These are phyloP conservation scores for Aplosporella prunicola DNA, from an alignment of 2,329 filamentous ascomycete species.

Conservation along the genomic window DNA sequence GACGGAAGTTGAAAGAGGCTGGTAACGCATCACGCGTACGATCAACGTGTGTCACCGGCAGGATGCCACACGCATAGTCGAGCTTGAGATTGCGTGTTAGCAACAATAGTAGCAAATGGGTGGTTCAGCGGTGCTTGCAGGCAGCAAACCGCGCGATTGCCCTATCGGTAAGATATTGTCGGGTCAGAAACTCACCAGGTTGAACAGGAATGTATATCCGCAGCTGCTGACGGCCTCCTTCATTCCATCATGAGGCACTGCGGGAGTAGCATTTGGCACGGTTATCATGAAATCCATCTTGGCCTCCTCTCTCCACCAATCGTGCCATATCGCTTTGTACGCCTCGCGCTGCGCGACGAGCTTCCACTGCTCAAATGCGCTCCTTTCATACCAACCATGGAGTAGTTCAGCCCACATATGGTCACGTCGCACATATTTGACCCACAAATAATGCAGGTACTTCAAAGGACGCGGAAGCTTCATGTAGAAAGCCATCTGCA, in stretches of 20 bases:
- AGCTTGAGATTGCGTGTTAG: no score
- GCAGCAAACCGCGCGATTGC: neutral
- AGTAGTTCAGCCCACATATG: slow-evolving; percentile 69
- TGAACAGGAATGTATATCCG: slow-evolving; percentile 90
- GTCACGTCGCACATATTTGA: slow-evolving; percentile 73
- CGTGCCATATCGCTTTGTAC: slow-evolving; percentile 69
- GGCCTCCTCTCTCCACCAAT: slow-evolving; percentile 65
- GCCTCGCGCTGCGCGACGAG: slow-evolving; percentile 67
- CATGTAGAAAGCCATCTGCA: slow-evolving; percentile 66
- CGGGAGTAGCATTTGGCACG: slow-evolving; percentile 83
- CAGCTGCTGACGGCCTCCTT: slow-evolving; percentile 74
- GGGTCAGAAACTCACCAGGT: slow-evolving; percentile 60
- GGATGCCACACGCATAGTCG: slow-evolving; percentile 73
- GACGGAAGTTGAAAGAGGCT: slow-evolving; percentile 47
- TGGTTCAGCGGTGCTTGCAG: no score
- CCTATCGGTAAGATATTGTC: no score
- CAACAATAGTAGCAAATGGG: no score
- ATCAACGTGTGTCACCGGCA: slow-evolving; percentile 82
- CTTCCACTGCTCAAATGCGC: slow-evolving; percentile 71
- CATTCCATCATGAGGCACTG: slow-evolving; percentile 81
- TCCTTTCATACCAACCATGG: slow-evolving; percentile 62
- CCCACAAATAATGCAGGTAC: slow-evolving; percentile 80
- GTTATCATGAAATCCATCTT: slow-evolving; percentile 70
- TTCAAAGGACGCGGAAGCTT: slow-evolving; percentile 63
- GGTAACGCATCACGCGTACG: slow-evolving; percentile 57